Base-by-base conservation (phyloP, 1,139 yeast species). In the Candida tropicalis region DNA sequence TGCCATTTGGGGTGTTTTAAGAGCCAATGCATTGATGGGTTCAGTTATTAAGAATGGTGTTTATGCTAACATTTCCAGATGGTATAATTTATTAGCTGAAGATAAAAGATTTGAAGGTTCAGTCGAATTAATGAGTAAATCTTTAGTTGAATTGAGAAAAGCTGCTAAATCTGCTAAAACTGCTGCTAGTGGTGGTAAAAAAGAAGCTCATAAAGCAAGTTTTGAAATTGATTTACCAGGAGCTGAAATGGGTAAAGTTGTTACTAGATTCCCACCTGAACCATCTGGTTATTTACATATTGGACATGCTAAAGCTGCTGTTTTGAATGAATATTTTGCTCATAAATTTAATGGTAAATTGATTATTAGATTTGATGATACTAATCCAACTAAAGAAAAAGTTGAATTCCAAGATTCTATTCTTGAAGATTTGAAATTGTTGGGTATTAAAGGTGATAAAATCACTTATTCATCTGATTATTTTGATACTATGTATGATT, bases 251-350 rank as follows among this genome's bases (percentile, higher is more conserved):
- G 99, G 99, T 51, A 75, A 90, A 67, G 98, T 93, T 46, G 98
- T 93, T 44, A 93, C 98, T 43, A 87, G 99, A 73, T 93, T 93
- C 82, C 98, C 98, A 54, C 95, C 95, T 51, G 84, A 79, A 60
- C 84, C 84, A 41, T 87, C 95, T 71, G 98, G 98, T 74, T 91
- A 89, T 69, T 78, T 93, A 65, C 79, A 93, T 84, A 72, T 72
- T 70, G 98, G 99, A 57, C 99, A 93, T 63, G 97, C 96, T 51
- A 93, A 93, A 70, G 98, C 98, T 44, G 98, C 98, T 43, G 76
- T 93, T 49, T 79, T 93, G 62, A 93, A 93, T 74, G 95, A 91
- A 71, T 91, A 89, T 72, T 91, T 91, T 71, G 98, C 99, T 43
- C 85, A 87, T 57, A 84, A 81, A 59, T 91, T 90, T 75, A 86